These are phyloP conservation scores for Mallotus repandus DNA, from an alignment of 441 rosid genomes.

Conservation along the genomic window DNA sequence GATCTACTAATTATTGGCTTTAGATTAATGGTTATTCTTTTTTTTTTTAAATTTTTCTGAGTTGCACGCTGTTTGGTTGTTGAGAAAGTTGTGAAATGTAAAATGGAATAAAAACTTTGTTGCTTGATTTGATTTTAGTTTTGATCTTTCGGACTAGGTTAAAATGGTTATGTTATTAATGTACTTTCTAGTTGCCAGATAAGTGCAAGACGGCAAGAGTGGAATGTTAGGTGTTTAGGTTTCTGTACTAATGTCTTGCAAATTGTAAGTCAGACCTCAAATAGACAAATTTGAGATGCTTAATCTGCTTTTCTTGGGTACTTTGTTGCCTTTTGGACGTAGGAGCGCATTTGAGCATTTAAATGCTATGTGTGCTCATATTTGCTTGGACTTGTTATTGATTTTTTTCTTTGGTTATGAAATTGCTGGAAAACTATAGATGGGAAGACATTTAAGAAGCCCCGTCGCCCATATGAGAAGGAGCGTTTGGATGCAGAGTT, in stretches of 20 bases:
- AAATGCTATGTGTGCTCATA: too few species aligned
- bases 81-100: background rate
- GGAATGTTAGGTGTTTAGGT: background rate
- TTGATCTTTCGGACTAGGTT: background rate
- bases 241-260: too few species aligned
- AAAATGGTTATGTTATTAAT: background rate
- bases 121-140: background rate
- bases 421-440: constrained; percentile 35
- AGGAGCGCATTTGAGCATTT: too few species aligned
- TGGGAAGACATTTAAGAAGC: constrained; percentile 95
- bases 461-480: constrained; percentile 90
- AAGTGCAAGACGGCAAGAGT: too few species aligned
- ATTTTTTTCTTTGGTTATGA: too few species aligned
- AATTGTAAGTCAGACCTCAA: too few species aligned
- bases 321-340: too few species aligned
- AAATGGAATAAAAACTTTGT: background rate
- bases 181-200: too few species aligned
- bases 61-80: background rate
- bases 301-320: background rate
- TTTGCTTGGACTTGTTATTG: too few species aligned
- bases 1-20: background rate
- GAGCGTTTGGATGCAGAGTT: constrained; percentile 87
- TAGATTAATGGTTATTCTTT: background rate
- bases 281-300: too few species aligned
- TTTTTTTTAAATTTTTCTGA: background rate